Evolutionary conservation across 148 eudicot genomes (phyloP).

Genomic region (Amaranthus cruentus): DNA sequence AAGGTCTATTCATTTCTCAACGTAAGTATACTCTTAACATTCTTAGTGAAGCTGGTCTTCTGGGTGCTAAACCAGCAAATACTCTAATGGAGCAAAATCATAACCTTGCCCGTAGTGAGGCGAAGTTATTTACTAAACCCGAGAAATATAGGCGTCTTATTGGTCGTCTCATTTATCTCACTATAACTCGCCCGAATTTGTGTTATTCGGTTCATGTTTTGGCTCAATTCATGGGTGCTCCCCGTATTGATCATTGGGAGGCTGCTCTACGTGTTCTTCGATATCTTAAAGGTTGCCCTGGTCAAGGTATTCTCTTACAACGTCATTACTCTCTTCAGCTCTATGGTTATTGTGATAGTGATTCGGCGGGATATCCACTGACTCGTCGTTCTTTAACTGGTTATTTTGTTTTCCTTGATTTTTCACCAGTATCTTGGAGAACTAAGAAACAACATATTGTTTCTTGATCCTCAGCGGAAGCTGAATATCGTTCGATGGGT

Average conservation of each 20-base stretch:
- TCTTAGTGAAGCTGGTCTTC: not conserved
- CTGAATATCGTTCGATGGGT: not conserved
- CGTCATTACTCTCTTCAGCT: not conserved
- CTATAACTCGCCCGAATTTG: too few species aligned
- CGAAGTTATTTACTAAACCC: not conserved
- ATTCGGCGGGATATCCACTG: not conserved
- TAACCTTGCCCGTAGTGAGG: not conserved
- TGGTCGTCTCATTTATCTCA: too few species aligned
- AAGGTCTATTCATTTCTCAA: not conserved
- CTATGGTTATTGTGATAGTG: not conserved
- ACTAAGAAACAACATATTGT: not conserved
- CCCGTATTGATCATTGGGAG: not conserved
- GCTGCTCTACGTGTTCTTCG: not conserved
- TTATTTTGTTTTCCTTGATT: not conserved
- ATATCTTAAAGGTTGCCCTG: not conserved
- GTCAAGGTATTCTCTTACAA: not conserved
- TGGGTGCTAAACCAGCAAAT: not conserved
- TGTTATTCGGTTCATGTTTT: too few species aligned
- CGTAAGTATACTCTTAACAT: constrained; percentile 7
- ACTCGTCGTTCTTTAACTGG: not conserved
- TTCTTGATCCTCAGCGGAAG: not conserved
- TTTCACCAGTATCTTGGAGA: not conserved
- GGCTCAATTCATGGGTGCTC: too few species aligned
- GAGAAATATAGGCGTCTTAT: not conserved
- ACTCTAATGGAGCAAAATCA: not conserved